A percentile compares a stretch with the other conserved stretches of the same genome.
Evolutionary conservation across 257 asterid species (phyloP).

Genomic region (Solanum piurae): DNA sequence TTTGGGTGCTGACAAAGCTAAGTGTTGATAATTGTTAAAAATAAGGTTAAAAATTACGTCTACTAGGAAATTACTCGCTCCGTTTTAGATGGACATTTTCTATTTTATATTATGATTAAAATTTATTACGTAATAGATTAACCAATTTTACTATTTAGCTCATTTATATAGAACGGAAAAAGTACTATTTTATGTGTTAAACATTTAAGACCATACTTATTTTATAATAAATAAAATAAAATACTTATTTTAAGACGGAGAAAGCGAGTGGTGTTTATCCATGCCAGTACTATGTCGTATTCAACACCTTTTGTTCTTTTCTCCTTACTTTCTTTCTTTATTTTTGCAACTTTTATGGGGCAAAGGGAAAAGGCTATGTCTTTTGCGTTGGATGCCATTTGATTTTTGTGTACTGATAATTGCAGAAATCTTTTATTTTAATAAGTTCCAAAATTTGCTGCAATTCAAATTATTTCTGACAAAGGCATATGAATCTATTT

Average conservation of each 20-base stretch:
- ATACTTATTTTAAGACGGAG: not conserved
- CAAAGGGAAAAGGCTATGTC: not conserved
- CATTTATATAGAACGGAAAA: not conserved
- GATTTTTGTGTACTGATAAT: not conserved
- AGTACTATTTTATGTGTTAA: too few relatives aligned
- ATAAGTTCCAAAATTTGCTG: not conserved
- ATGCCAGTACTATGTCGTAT: not conserved
- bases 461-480: not conserved
- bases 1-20: not conserved
- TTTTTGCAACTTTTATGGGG: not conserved
- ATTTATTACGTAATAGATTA: too few relatives aligned
- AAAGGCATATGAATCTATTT: not conserved
- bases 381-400: not conserved
- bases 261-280: not conserved
- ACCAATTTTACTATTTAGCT: fast-evolving
- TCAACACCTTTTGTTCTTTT: not conserved
- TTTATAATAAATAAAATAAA: too few relatives aligned
- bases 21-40: not conserved
- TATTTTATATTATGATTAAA: too few relatives aligned
- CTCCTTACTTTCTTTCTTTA: not conserved
- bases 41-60: not conserved
- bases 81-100: too few relatives aligned
- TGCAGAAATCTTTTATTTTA: not conserved
- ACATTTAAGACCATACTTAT: too few relatives aligned
- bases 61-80: not conserved